Evolutionary conservation across 2,329 filamentous ascomycete species (phyloP).

Genomic region (Colletotrichum gloeosporioides): DNA sequence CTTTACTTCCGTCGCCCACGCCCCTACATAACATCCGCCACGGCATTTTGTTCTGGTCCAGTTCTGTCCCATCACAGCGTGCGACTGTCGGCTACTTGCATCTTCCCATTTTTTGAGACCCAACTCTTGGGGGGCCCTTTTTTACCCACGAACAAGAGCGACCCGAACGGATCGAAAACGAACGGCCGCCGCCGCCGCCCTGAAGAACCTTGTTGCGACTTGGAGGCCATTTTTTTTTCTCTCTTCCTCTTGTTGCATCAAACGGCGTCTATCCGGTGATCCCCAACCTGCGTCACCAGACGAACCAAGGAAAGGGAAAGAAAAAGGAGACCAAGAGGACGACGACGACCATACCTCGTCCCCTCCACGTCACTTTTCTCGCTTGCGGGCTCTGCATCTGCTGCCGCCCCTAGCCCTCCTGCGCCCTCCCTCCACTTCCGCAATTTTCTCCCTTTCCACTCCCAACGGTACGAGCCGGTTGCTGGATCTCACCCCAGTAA

Average conservation of each 20-base stretch:
- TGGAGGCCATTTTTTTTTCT: not conserved
- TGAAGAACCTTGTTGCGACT: not conserved
- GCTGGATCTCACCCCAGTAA: slow-evolving; percentile 13
- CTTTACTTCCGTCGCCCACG: not conserved
- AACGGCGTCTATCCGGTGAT: not conserved
- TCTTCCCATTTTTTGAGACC: slow-evolving; percentile 8
- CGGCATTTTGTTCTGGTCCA: not conserved
- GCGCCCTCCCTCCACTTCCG: slow-evolving; percentile 9
- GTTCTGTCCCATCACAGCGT: slow-evolving; percentile 4
- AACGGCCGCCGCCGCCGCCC: not conserved
- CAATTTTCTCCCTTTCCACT: not conserved
- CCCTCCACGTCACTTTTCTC: slow-evolving; percentile 1
- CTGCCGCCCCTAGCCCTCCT: slow-evolving; percentile 10
- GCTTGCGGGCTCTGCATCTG: slow-evolving; percentile 12
- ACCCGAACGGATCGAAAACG: slow-evolving; percentile 10
- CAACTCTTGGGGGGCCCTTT: slow-evolving; percentile 1
- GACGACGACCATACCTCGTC: not conserved
- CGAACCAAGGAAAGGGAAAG: not conserved
- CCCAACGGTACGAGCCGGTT: not conserved
- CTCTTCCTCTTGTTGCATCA: not conserved
- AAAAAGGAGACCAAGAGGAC: not conserved
- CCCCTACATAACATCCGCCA: slow-evolving; percentile 21
- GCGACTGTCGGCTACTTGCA: slow-evolving; percentile 14
- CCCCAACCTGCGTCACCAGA: not conserved
- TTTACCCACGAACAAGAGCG: slow-evolving; percentile 8